Evolutionary conservation across 2,329 filamentous ascomycete species (phyloP), one percentile per base, ranked within the genome.

Genomic region (Alternaria consortialis): DNA sequence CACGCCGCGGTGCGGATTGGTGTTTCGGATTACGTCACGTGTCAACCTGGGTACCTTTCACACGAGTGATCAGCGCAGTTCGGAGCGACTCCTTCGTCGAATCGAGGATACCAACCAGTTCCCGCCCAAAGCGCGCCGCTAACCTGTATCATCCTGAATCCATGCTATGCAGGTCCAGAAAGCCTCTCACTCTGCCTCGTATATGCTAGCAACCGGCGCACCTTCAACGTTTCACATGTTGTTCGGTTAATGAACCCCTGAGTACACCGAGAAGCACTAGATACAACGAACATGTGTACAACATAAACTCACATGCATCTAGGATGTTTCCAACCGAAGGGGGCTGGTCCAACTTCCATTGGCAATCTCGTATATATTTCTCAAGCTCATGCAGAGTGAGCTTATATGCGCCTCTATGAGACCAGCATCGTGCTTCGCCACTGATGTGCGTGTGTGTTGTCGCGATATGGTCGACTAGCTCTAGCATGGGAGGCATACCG

Each of bases 161-260:
- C 31, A 7, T 7, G 46, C 46, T 17, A 48, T 48, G 46, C 12
- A 48, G 31, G 46, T 34, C 46, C 20, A 25, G 46, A 36, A 48
- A 48, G 46, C 46, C 46, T 48, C 31, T 34, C 13, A 48, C 20
- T 48, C 46, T 15, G 46, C 46, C 46, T 48, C 46, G 46, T 48
- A 48, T 34, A 34, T 32, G 9, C 46, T 29, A 48, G 12, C 8
- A 48, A 48, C 9, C 31, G 31, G 46, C 44, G 20, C 3, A n/a
- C 12, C 6, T 34, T 12, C 46, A 32, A 36, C 31, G 46, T 25
- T 48, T 48, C 46, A 48, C 31, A 48, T 48, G 32, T 15, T n/a
- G 25, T 9, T 9, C 31, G 31, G 20, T 20, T 8, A 34, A n/a
- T 4, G 31, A 23, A 48, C 46, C 46, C 31, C 46, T 48, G 31